Evolutionary conservation across 805 yeast genomes (phyloP).

Genomic region (Candida boidinii): DNA sequence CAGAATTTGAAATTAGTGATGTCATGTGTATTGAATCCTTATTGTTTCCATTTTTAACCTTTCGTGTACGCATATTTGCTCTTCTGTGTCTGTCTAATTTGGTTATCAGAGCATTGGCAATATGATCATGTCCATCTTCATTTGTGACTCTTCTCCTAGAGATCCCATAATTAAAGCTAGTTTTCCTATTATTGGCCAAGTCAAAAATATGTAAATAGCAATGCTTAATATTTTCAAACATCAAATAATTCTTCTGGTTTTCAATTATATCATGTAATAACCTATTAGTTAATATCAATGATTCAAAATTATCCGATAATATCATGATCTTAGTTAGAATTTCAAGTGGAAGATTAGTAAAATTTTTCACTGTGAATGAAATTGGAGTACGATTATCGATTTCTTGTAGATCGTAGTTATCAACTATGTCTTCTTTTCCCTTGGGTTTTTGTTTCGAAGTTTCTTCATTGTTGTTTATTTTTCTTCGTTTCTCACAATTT

Average conservation of each 20-base stretch:
- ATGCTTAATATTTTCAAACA: constrained; percentile 4
- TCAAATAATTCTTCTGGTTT: constrained; percentile 5
- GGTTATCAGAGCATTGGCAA: constrained; percentile 11
- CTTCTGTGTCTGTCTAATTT: constrained; percentile 5
- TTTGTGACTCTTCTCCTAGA: constrained; percentile 12
- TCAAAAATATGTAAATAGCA: constrained; percentile 2
- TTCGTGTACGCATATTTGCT: too few species aligned
- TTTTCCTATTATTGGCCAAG: constrained; percentile 2
- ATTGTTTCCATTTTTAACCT: too few species aligned
- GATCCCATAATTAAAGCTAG: constrained; percentile 8
- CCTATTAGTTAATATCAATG: constrained; percentile 4
- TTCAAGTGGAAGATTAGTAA: constrained; percentile 12
- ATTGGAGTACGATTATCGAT: too few species aligned
- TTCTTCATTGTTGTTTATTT: too few species aligned
- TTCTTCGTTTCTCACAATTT: too few species aligned
- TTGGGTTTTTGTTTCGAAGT: too few species aligned
- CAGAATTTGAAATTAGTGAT: too few species aligned
- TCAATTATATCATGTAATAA: constrained; percentile 5
- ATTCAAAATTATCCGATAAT: constrained; percentile 6
- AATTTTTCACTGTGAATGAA: too few species aligned
- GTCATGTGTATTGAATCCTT: too few species aligned
- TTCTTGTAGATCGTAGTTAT: too few species aligned
- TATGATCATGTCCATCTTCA: constrained; percentile 12
- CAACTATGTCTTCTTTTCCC: too few species aligned
- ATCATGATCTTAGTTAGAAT: constrained; percentile 10